Base-by-base conservation (phyloP, 257 asterid species). In the Thymus quinquecostatus region DNA sequence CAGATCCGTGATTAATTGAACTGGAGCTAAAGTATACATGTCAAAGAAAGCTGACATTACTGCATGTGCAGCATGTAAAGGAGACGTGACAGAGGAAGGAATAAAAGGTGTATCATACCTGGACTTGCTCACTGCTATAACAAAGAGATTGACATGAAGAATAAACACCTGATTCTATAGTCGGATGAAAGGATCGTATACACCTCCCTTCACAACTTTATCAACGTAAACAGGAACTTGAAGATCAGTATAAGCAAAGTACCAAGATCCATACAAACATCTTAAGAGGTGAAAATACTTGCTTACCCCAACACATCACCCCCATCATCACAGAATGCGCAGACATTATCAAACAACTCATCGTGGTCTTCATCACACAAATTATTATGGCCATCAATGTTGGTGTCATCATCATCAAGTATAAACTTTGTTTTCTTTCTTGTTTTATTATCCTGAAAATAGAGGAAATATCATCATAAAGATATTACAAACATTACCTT, bases 151-250 rank as follows among this genome's bases (percentile, higher is more conserved):
- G 87, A 78, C 96, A 89, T 43, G 27, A 43, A 61, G 91, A 82
- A 50, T 54, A 71, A 60, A 72, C 74, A 44, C 96, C 96, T 60
- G 90, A 82, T 78, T 82, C 86, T 68, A 78, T 56, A 53, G 92
- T 81, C 71, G 89, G 86, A 81, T 87, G 96, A 79, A 89, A 89
- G 64, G 96, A 87, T 77, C 94, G 83, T 79, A 85, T 79, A 87
- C 96, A 89, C 81, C 90, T 86, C 75, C 96, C 94, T 82, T 85
- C 92, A 64, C 96, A 89, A 68, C 96, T 87, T 88, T 81, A 78
- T 70, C 59, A 58, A 70, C 71, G 70, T 60, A 60, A 48, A 59
- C 3, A 71, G 49, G 41, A n/a, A 21, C 49, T 50, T 76, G 63
- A 79, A 65, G 21, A 72, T 45, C 54, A 72, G 36, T 58, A 36